phyloP scores from a whole-genome alignment of 495 filamentous ascomycete genomes.

The Trichoderma gamsii region DNA sequence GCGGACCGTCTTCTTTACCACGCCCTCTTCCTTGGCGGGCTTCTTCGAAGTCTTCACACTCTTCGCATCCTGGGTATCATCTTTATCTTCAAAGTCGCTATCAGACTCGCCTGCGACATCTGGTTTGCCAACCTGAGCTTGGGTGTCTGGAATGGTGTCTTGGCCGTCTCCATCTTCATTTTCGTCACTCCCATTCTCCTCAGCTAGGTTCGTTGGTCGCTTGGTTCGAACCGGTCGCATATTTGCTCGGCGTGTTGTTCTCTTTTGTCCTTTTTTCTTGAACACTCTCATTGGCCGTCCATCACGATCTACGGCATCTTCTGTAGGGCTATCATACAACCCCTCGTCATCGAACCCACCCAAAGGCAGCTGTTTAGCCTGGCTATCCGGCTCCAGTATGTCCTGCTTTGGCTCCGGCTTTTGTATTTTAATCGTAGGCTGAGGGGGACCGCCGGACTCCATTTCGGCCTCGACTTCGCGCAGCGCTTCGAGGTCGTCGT shows the following conservation, averaged over 20 bases:
- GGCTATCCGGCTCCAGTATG: slow-evolving; percentile 58
- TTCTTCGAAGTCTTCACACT: slow-evolving; percentile 28
- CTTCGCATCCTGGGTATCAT: slow-evolving; percentile 25
- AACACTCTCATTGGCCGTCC: slow-evolving; percentile 55
- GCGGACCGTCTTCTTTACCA: slow-evolving; percentile 52
- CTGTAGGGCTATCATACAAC: slow-evolving; percentile 43
- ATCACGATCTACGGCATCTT: slow-evolving; percentile 36
- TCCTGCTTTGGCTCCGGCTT: slow-evolving; percentile 23
- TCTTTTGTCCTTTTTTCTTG: slow-evolving; percentile 92
- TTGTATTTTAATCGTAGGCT: slow-evolving; percentile 17
- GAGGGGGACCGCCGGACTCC: slow-evolving; percentile 12
- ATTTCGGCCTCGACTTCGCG: slow-evolving; percentile 62
- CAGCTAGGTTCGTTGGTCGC: slow-evolving; percentile 33
- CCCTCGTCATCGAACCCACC: slow-evolving; percentile 57
- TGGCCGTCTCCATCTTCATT: slow-evolving; percentile 20
- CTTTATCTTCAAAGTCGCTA: slow-evolving; percentile 25
- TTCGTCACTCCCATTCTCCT: slow-evolving; percentile 19
- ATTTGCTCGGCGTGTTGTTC: slow-evolving; percentile 70
- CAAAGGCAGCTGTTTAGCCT: slow-evolving; percentile 43
- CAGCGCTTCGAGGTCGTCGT: slow-evolving; percentile 78
- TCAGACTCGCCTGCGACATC: slow-evolving; percentile 19
- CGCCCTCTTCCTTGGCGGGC: slow-evolving; percentile 36
- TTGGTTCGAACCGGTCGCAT: slow-evolving; percentile 52
- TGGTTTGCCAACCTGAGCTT: slow-evolving; percentile 16
- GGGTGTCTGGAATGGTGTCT: slow-evolving; percentile 37